Evolutionary conservation across 306 rosid genomes (phyloP).

Genomic region (Amphicarpaea edgeworthii): DNA sequence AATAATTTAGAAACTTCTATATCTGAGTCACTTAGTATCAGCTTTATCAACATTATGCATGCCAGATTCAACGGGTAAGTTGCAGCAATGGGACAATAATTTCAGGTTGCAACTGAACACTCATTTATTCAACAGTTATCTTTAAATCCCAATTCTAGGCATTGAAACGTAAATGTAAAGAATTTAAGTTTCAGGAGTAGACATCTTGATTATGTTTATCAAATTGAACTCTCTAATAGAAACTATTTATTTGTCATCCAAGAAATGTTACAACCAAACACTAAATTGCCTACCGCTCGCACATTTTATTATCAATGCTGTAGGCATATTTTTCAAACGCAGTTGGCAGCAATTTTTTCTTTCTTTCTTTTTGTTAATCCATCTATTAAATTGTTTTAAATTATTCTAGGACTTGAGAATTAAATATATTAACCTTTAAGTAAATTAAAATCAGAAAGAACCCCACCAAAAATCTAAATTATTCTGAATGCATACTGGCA

Average conservation of each 20-base stretch:
- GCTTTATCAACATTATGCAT: constrained; percentile 8
- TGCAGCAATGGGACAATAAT: not conserved
- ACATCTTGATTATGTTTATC: not conserved
- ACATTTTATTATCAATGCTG: constrained; percentile 9
- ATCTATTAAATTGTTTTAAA: not conserved
- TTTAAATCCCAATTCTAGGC: not conserved
- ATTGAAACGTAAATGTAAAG: not conserved
- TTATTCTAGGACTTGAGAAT: not conserved
- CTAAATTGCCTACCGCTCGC: not conserved
- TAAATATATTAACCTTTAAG: not conserved
- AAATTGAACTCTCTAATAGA: constrained; percentile 27
- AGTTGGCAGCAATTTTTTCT: not conserved
- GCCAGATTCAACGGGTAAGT: constrained; percentile 9
- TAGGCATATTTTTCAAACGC: not conserved
- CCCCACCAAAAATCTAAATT: constrained; percentile 16
- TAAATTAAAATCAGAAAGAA: not conserved
- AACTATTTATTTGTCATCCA: not conserved
- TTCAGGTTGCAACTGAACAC: constrained; percentile 1
- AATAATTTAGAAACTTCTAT: not conserved
- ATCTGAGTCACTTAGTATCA: not conserved
- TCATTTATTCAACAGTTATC: constrained; percentile 19
- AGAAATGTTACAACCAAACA: constrained; percentile 11
- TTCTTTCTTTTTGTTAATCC: not conserved
- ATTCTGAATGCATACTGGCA: constrained; percentile 4
- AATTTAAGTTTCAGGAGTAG: constrained; percentile 15